phyloP scores from a whole-genome alignment of 2,329 filamentous ascomycete genomes.

The Periconia sp. region DNA sequence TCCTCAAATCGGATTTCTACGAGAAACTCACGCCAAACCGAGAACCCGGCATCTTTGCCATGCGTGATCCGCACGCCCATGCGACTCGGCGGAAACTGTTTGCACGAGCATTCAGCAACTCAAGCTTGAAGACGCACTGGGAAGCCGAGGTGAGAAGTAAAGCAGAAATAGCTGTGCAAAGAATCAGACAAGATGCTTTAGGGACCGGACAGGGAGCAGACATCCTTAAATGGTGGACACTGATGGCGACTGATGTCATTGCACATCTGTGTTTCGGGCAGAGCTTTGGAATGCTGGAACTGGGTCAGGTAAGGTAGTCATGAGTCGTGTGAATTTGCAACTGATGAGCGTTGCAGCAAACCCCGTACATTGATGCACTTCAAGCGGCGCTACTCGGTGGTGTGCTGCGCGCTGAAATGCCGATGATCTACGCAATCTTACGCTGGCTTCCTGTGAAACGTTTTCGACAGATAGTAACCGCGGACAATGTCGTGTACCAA shows the following conservation, averaged over 20 bases:
- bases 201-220: slow-evolving; percentile 35
- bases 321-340: no score
- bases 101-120: slow-evolving; percentile 44
- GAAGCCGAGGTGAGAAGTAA: slow-evolving; percentile 42
- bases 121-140: slow-evolving; percentile 44
- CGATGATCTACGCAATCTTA: slow-evolving; percentile 28
- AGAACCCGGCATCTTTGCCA: slow-evolving; percentile 44
- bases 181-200: slow-evolving; percentile 34
- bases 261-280: slow-evolving; percentile 49
- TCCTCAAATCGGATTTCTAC: slow-evolving; percentile 52
- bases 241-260: slow-evolving; percentile 49
- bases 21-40: slow-evolving; percentile 26
- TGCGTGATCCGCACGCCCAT: slow-evolving; percentile 45
- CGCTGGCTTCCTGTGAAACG: slow-evolving; percentile 11
- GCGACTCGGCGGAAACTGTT: slow-evolving; percentile 44
- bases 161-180: slow-evolving; percentile 36
- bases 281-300: slow-evolving; percentile 46
- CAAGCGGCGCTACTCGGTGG: slow-evolving; percentile 32
- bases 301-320: slow-evolving; percentile 40
- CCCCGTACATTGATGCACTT: slow-evolving; percentile 35
- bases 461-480: slow-evolving; percentile 11
- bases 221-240: slow-evolving; percentile 46
- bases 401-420: slow-evolving; percentile 42
- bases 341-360: no score
- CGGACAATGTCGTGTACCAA: slow-evolving; percentile 17